Base-by-base conservation (phyloP, 2,329 filamentous ascomycete genomes). In the Chaetomium strumarium region DNA sequence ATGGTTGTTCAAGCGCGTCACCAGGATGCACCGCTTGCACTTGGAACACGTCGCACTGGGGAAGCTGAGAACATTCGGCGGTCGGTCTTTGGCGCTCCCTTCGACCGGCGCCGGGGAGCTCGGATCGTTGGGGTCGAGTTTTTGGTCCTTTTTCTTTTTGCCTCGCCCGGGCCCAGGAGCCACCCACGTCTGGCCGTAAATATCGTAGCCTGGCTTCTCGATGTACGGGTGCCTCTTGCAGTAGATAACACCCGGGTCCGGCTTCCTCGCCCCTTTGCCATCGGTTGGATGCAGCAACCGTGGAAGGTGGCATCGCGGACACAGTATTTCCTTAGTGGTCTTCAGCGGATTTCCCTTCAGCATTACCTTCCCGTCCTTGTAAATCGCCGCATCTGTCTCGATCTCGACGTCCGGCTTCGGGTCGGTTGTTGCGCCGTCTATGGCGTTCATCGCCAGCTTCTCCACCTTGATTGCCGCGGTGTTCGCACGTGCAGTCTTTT, bases 141-240 rank as follows among this genome's bases (percentile, higher is more conserved):
- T 81, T 72, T 80, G 83, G 66, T 84, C 86, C 75, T 88, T 90
- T 78, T 86, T 90, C 74, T 87, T 88, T 73, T 87, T 88, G 55
- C 86, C 86, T 55, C 85, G 79, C 13, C 83, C 83, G 19, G 83
- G 83, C 0, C 80, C 80, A 19, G 85, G 84, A 16, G 83, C 83
- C 13, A 88, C 84, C 78, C 88, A 91, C 29, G 85, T 88, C 68
- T 90, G 88, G 46, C 86, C 87, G 68, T 90, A 90, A 58, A 91
- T 88, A 68, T 92, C 87, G 70, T 84, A 86, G 55, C 86, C 86
- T 2, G 82, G 76, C 66, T 87, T 84, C 60, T 88, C 81, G 55
- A 89, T 86, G 73, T 86, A 91, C 0, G 87, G 86, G 55, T 86
- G 83, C 59, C 84, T 83, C 69, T 88, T 88, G 77, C 88, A 92